Conservation (phyloP, 768 basidiomycete species). For the Tulasnella sp. region DNA sequence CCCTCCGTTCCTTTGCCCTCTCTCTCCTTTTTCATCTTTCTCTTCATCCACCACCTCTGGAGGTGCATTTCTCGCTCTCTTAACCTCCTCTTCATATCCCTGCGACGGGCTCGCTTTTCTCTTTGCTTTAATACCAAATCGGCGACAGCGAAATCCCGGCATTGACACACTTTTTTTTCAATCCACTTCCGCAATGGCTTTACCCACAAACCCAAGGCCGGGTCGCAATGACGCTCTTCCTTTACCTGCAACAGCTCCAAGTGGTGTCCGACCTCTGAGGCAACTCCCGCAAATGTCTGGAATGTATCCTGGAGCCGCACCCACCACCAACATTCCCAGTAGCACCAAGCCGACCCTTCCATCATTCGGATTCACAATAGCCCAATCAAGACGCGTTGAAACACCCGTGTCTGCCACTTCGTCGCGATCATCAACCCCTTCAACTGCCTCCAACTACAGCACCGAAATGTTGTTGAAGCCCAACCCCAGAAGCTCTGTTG, state of each 20-base stretch:
- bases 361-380: not conserved
- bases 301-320: not conserved
- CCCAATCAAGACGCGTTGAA: not conserved
- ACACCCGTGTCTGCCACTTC: not conserved
- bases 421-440: not conserved
- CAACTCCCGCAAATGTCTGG: not conserved
- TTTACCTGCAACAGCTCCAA: not conserved
- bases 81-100: not conserved
- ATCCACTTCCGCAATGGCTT: not conserved
- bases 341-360: not conserved
- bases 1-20: not conserved
- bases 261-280: not conserved
- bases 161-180: not conserved
- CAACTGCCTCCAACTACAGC: not conserved
- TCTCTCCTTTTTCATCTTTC: not conserved
- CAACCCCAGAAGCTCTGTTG: not conserved
- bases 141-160: not conserved
- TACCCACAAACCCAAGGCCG: not conserved
- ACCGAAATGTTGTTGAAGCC: not conserved
- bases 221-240: not conserved
- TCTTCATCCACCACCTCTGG: slow-evolving; percentile 6
- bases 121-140: not conserved
- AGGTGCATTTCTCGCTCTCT: not conserved
- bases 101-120: not conserved
- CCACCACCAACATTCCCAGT: not conserved